These are phyloP conservation scores for Saposhnikovia divaricata DNA, from an alignment of 129 eudicot genomes.

Conservation along the genomic window DNA sequence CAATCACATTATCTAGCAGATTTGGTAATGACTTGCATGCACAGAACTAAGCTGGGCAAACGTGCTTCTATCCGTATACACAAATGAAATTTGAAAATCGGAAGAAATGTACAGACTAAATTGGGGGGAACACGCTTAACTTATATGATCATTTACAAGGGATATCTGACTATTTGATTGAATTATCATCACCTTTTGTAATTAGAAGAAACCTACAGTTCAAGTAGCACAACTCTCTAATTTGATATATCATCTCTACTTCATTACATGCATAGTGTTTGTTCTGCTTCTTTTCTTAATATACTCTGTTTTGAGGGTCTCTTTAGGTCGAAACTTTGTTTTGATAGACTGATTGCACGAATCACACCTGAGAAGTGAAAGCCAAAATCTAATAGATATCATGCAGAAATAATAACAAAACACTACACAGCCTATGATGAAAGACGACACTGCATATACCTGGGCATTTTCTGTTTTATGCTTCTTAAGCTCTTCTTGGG, in stretches of 20 bases:
- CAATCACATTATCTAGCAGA: too few relatives aligned
- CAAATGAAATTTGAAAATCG: too few relatives aligned
- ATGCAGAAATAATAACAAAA: neutral
- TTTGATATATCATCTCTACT: neutral
- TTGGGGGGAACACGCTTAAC: neutral
- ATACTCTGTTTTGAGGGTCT: neutral
- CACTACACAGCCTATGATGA: neutral
- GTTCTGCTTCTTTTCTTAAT: neutral
- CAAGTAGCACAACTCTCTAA: neutral
- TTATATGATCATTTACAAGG: neutral
- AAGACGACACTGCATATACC: slow-evolving; percentile 16
- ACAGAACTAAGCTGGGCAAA: too few relatives aligned
- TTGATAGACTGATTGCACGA: neutral
- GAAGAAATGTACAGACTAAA: neutral
- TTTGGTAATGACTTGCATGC: too few relatives aligned
- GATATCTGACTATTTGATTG: neutral
- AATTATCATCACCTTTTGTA: neutral
- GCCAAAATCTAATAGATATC: neutral
- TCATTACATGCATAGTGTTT: neutral
- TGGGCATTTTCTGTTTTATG: slow-evolving; percentile 53
- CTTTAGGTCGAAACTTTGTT: neutral
- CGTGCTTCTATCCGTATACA: too few relatives aligned
- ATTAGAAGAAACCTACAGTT: neutral
- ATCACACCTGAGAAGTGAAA: slow-evolving; percentile 6
- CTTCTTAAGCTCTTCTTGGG: slow-evolving; percentile 80